A percentile compares a stretch with the other conserved stretches of the same genome.
phyloP scores from a whole-genome alignment of 768 basidiomycete species.

The Macrolepiota fuliginosa region DNA sequence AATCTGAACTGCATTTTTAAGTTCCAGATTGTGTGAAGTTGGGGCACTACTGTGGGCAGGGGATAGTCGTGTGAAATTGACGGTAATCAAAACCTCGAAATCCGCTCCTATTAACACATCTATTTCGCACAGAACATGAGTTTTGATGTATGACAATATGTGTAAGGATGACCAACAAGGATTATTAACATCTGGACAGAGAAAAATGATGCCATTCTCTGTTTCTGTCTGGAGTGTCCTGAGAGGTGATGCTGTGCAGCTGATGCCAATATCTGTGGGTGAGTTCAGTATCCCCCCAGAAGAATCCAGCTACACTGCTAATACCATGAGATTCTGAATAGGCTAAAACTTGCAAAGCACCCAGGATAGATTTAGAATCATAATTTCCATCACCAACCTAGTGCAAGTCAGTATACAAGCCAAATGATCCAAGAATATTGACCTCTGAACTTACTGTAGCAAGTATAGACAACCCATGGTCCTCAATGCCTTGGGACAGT shows the following conservation, averaged over 20 bases:
- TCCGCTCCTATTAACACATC: background rate
- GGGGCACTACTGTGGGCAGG: background rate
- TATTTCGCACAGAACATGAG: background rate
- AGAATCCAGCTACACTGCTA: too few species aligned
- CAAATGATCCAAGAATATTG: background rate
- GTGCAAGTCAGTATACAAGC: background rate
- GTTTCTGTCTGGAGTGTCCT: too few species aligned
- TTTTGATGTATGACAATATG: too few species aligned
- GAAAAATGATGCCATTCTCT: too few species aligned
- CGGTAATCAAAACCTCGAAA: background rate
- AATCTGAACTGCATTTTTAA: background rate
- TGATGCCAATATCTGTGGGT: background rate
- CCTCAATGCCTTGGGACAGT: too few species aligned
- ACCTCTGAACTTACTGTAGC: background rate
- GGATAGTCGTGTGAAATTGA: background rate
- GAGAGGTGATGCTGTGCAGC: too few species aligned
- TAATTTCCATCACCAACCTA: too few species aligned
- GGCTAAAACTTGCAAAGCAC: background rate
- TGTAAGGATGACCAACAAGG: too few species aligned
- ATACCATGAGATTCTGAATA: too few species aligned
- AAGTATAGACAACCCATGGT: too few species aligned
- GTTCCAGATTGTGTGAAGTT: background rate
- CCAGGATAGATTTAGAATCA: background rate
- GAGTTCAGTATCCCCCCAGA: too few species aligned
- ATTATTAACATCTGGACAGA: too few species aligned